These are phyloP conservation scores for Suhomyces kilbournensis DNA, from an alignment of 805 yeast species.

Conservation along the genomic window DNA sequence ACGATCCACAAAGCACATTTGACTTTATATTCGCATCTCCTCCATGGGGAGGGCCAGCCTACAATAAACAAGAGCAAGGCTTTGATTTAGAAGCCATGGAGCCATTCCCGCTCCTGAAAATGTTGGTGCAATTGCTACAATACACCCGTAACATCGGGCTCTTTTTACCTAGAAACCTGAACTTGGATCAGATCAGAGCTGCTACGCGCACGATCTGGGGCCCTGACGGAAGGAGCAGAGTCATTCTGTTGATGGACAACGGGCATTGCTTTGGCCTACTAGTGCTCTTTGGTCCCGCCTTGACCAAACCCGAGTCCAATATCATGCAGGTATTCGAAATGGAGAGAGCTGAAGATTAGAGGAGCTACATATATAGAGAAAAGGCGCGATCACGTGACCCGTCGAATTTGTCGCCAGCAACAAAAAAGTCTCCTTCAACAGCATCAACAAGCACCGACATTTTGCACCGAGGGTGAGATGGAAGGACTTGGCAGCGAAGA, in stretches of 20 bases:
- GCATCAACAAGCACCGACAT: slow-evolving; percentile 8
- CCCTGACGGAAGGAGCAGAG: slow-evolving; percentile 38
- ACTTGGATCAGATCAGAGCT: slow-evolving; percentile 48
- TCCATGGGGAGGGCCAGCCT: slow-evolving; percentile 84
- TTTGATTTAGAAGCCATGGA: slow-evolving; percentile 46
- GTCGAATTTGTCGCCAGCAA: background rate
- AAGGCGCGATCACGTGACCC: background rate
- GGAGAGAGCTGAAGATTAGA: background rate
- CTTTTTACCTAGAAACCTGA: slow-evolving; percentile 62
- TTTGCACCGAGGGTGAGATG: slow-evolving; percentile 6
- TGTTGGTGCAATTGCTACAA: slow-evolving; percentile 42
- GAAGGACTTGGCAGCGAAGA: slow-evolving; percentile 4
- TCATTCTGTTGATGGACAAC: slow-evolving; percentile 39
- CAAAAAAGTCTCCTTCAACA: slow-evolving; percentile 8
- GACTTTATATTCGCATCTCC: slow-evolving; percentile 73
- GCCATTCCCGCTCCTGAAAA: slow-evolving; percentile 48
- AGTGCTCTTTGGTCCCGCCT: slow-evolving; percentile 54
- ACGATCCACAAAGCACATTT: slow-evolving; percentile 23
- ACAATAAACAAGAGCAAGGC: slow-evolving; percentile 31
- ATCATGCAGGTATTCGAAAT: background rate
- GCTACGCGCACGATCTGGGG: slow-evolving; percentile 50
- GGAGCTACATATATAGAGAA: too few relatives aligned
- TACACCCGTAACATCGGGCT: slow-evolving; percentile 51
- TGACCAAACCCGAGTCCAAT: background rate
- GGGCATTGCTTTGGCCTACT: slow-evolving; percentile 53